phyloP scores from a whole-genome alignment of 2,329 filamentous ascomycete genomes.

The Juglanconis sp. region DNA sequence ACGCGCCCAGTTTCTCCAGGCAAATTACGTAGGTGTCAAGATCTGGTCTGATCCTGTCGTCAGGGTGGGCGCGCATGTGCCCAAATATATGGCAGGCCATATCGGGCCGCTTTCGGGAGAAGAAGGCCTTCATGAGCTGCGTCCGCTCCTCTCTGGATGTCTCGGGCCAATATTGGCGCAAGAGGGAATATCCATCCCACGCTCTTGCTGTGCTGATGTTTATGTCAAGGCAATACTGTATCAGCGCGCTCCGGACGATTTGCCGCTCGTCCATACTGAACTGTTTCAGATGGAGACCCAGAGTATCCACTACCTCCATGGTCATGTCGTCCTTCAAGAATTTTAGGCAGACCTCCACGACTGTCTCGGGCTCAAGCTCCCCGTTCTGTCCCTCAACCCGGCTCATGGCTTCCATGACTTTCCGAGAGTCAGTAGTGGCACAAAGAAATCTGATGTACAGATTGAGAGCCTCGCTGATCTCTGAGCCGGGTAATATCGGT shows the following conservation, averaged over 20 bases:
- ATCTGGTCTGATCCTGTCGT: slow-evolving; percentile 61
- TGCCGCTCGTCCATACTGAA: slow-evolving; percentile 69
- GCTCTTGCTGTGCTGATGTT: slow-evolving; percentile 59
- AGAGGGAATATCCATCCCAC: slow-evolving; percentile 65
- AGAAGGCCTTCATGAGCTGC: slow-evolving; percentile 78
- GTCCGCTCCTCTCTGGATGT: slow-evolving; percentile 64
- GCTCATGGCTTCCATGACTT: slow-evolving; percentile 69
- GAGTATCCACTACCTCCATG: slow-evolving; percentile 75
- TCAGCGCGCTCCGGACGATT: slow-evolving; percentile 63
- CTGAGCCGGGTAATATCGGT: slow-evolving; percentile 35
- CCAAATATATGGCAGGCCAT: slow-evolving; percentile 86
- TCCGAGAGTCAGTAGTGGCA: slow-evolving; percentile 61
- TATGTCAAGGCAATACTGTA: slow-evolving; percentile 64
- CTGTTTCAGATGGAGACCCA: slow-evolving; percentile 70
- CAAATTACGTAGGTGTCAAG: slow-evolving; percentile 73
- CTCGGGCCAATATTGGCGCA: slow-evolving; percentile 63
- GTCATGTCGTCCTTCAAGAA: slow-evolving; percentile 75
- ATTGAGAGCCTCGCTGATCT: slow-evolving; percentile 64
- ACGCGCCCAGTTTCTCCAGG: slow-evolving; percentile 70
- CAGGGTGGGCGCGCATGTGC: slow-evolving; percentile 82
- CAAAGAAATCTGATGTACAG: slow-evolving; percentile 69
- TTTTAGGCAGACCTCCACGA: slow-evolving; percentile 68
- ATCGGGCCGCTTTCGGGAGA: slow-evolving; percentile 71
- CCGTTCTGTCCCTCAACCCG: slow-evolving; percentile 69
- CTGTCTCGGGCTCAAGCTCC: slow-evolving; percentile 69